Base-by-base conservation (phyloP, 2,329 filamentous ascomycete species). In the Monosporascus sp. region DNA sequence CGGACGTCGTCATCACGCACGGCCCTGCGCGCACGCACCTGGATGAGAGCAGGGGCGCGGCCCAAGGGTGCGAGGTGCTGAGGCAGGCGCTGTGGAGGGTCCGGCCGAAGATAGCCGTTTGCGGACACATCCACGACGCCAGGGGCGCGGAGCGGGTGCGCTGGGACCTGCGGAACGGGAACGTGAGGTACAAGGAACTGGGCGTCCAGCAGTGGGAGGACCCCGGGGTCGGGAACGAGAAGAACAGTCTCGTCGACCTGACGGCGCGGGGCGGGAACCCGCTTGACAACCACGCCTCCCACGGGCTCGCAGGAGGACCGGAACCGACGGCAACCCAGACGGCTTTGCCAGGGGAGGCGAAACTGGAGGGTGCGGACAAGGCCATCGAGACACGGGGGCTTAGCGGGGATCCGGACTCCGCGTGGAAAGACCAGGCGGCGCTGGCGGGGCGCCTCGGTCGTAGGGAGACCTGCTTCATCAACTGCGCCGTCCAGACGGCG, bases 391-490 rank as follows among this genome's bases (percentile, higher is more conserved):
- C 65, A n/a, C 60, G 59, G 40, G 72, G 73, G 24, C 68, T 77
- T 52, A 72, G 75, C 24, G 74, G 72, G 5, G 61, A 73, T 50
- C 70, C 74, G 51, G 62, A 60, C 17, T 76, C 75, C 18, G 63
- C 60, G 37, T 67, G 74, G 37, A 74, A 71, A 54, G 75, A 80
- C 58, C 59, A 66, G 35, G 62, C 61, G 46, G 74, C 73, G 3
- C 64, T 79, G 38, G 58, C 60, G 3, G 74, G 73, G 3, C 68
- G 76, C 31, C 66, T 71, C 59, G 73, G 75, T 46, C 76, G 82
- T 60, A 74, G 66, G 55, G 87, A 93, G 72, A 94, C 89, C 1
- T 92, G 85, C 65, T 74, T 95, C 51, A 80, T 94, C 60, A 95
- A 96, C 71, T 88, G 88, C 28, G 85, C 89, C 20, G 85, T 92